phyloP scores from a whole-genome alignment of 495 filamentous ascomycete species.

The Penicillium dipodomyicola region DNA sequence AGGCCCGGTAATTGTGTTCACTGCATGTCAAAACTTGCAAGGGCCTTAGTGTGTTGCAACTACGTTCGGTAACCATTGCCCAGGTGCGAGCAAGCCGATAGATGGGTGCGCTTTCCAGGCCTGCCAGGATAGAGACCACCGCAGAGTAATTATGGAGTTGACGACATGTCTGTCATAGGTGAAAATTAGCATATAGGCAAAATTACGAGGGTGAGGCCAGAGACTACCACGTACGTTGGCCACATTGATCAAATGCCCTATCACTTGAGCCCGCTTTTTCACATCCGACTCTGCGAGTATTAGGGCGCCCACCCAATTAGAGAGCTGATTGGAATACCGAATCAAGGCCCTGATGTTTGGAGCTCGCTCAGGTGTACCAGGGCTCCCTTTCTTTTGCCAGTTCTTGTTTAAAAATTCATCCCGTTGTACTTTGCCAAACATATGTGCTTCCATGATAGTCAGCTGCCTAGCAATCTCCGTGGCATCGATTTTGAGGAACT shows the following conservation, averaged over 20 bases:
- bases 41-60: conserved; percentile 64
- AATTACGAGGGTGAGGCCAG: not conserved
- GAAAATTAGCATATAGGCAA: not conserved
- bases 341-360: conserved; percentile 88
- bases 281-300: conserved; percentile 84
- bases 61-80: conserved; percentile 76
- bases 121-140: conserved; percentile 88
- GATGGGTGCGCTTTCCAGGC: conserved; percentile 81
- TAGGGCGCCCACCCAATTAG: conserved; percentile 95
- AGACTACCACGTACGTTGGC: conserved; percentile 61
- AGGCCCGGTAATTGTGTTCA: conserved; percentile 89
- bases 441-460: conserved; percentile 84
- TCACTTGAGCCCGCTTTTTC: conserved; percentile 86
- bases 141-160: conserved; percentile 89
- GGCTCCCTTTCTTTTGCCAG: conserved; percentile 75
- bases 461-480: conserved; percentile 88
- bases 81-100: conserved; percentile 85
- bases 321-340: conserved; percentile 89
- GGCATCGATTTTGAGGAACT: conserved; percentile 89
- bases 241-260: conserved; percentile 88
- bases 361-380: conserved; percentile 71
- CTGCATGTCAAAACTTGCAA: conserved; percentile 86
- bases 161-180: conserved; percentile 68
- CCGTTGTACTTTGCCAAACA: conserved; percentile 82
- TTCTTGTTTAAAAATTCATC: conserved; percentile 89